phyloP scores from a whole-genome alignment of 768 basidiomycete species.

The Calocera viscosa region DNA sequence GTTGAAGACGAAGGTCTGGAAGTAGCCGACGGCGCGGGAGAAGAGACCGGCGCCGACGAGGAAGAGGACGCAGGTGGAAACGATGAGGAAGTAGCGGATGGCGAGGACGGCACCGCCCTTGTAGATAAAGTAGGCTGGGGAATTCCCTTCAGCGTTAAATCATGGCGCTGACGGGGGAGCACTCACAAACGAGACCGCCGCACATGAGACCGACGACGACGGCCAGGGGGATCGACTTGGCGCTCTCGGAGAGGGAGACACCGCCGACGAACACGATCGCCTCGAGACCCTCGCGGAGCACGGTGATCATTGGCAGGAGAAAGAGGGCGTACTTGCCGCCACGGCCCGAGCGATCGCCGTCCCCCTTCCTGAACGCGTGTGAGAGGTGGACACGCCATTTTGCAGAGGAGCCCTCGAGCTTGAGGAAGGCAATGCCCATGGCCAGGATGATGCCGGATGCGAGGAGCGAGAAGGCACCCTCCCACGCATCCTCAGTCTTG shows the following conservation, averaged over 20 bases:
- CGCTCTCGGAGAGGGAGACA: conserved; percentile 73
- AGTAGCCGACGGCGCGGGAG: conserved; percentile 60
- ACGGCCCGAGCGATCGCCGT: conserved; percentile 12
- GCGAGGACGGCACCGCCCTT: conserved; percentile 67
- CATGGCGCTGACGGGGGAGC: conserved; percentile 12
- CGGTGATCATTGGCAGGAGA: conserved; percentile 79
- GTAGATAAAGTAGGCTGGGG: conserved; percentile 48
- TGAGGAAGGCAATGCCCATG: conserved; percentile 91
- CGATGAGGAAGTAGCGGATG: conserved; percentile 73
- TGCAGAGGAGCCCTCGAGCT: conserved; percentile 85
- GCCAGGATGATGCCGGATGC: conserved; percentile 58
- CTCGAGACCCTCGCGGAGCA: conserved; percentile 87
- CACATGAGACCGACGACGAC: conserved; percentile 73
- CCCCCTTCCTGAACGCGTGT: conserved; percentile 44
- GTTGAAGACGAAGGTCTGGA: conserved; percentile 58
- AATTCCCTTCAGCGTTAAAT: not conserved
- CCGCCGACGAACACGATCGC: conserved; percentile 90
- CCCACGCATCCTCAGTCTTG: conserved; percentile 81
- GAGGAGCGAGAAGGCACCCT: conserved; percentile 48
- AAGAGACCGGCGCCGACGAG: conserved; percentile 92
- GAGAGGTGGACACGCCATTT: conserved; percentile 89
- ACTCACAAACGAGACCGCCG: conserved; percentile 55
- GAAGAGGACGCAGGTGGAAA: conserved; percentile 83
- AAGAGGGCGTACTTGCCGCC: conserved; percentile 68
- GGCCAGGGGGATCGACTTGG: conserved; percentile 78